Base-by-base conservation (phyloP, 345 rosid genomes). In the Ailanthus altissimus region DNA sequence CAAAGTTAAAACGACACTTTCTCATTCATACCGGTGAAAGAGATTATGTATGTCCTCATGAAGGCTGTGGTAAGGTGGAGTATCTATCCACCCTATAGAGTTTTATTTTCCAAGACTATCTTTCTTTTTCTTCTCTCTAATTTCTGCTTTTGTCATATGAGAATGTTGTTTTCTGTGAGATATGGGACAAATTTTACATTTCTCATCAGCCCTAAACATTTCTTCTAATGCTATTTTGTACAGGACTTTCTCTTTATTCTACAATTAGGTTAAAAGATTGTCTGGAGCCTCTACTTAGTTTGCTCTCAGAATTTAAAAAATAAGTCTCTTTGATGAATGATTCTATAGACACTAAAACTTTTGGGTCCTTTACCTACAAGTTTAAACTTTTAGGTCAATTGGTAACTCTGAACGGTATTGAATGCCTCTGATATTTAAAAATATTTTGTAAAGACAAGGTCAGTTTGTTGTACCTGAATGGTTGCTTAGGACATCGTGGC, bases 11-110 rank as follows among this genome's bases (percentile, higher is more conserved):
- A 84, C 87, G 99, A 81, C 99, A 96, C 83, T 85, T 80, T 80
- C 93, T 96, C 75, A 96, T 91, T 85, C 99, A 96, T 85, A 93
- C 97, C 23, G 99, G 98, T 23, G 98, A 87, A 76, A 89, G 98
- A 77, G 89, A 86, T 75, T 93, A 81, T 81, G 78, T 96, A 18
- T 96, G 99, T 80, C 95, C 98, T 66, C 87, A 90, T 88, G 97
- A 91, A 87, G 99, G 98, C 57, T 96, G 99, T 85, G 99, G 99
- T 78, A 96, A 96, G 99, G 98, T 95, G 85, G 83, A 82, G 3
- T 50, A 64, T 84, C 84, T 72, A 61, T 61, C 86, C 67, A 54
- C 62, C 77, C 74, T 77, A 53, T 68, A 14, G 51, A 43, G 61
- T 18, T 21, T 23, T 73, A 42, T 58, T 42, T 3, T 3, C 15